phyloP scores from a whole-genome alignment of 306 rosid species.

The Trifolium repens region DNA sequence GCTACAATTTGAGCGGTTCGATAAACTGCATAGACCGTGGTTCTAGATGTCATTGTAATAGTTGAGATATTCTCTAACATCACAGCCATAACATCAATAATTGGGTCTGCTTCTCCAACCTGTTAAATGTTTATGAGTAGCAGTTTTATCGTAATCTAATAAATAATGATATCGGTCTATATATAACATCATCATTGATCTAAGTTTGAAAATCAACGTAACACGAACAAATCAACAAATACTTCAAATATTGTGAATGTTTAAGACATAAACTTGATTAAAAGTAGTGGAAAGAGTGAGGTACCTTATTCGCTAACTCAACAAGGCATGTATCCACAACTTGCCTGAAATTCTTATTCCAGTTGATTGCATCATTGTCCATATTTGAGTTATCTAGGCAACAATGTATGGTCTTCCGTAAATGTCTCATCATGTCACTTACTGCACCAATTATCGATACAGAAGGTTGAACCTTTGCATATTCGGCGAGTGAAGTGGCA shows the following conservation, averaged over 20 bases:
- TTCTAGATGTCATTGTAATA: conserved; percentile 67
- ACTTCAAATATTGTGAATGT: conserved; percentile 32
- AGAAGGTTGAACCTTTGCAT: conserved; percentile 77
- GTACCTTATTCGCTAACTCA: conserved; percentile 79
- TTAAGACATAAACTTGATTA: conserved; percentile 10
- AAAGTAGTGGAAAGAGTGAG: conserved; percentile 30
- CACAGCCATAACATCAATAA: conserved; percentile 87
- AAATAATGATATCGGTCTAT: too few species aligned
- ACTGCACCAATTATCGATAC: conserved; percentile 69
- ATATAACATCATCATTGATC: too few species aligned
- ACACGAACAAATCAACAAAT: conserved; percentile 21
- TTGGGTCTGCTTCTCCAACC: conserved; percentile 91
- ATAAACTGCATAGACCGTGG: conserved; percentile 71
- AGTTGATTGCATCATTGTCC: conserved; percentile 55
- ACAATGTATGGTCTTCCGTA: conserved; percentile 79
- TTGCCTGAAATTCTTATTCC: conserved; percentile 72
- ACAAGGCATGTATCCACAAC: conserved; percentile 89
- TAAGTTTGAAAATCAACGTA: not conserved
- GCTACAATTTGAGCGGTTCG: conserved; percentile 87
- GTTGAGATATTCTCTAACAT: conserved; percentile 83
- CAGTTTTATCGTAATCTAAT: conserved; percentile 6
- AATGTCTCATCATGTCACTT: conserved; percentile 88
- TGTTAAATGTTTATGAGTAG: conserved; percentile 57
- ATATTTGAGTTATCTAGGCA: conserved; percentile 66
- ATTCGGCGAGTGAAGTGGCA: conserved; percentile 71